phyloP scores from a whole-genome alignment of 345 rosid genomes.

The Dipteronia dyeriana region DNA sequence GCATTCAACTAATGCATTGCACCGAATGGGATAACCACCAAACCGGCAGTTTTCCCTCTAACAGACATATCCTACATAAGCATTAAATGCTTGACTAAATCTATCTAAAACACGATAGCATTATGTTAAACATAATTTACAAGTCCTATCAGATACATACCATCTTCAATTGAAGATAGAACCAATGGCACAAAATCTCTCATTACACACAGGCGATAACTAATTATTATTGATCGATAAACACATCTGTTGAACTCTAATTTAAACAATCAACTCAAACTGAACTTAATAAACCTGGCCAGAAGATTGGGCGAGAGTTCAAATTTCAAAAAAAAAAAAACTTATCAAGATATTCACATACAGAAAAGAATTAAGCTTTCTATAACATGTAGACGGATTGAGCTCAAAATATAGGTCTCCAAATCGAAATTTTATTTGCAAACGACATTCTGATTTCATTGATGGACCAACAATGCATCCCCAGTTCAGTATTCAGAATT shows the following conservation, averaged over 20 bases:
- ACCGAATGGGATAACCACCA: neutral
- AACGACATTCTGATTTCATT: neutral
- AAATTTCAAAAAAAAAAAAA: neutral
- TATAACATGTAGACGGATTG: neutral
- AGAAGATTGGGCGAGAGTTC: neutral
- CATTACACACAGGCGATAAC: neutral
- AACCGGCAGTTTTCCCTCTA: neutral
- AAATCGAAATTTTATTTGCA: neutral
- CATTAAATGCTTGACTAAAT: neutral
- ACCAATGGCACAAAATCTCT: neutral
- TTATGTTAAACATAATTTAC: neutral
- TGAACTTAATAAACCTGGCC: neutral
- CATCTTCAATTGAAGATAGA: neutral
- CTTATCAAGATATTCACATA: neutral
- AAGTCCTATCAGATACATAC: neutral
- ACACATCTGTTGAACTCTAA: neutral
- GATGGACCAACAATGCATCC: neutral
- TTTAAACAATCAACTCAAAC: neutral
- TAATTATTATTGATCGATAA: neutral
- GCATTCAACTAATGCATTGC: neutral
- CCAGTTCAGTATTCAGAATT: neutral
- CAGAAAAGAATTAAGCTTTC: neutral
- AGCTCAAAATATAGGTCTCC: neutral
- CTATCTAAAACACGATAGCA: neutral
- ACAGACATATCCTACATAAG: neutral